phyloP scores from a whole-genome alignment of 805 yeast species.

The Nakazawaea populi region DNA sequence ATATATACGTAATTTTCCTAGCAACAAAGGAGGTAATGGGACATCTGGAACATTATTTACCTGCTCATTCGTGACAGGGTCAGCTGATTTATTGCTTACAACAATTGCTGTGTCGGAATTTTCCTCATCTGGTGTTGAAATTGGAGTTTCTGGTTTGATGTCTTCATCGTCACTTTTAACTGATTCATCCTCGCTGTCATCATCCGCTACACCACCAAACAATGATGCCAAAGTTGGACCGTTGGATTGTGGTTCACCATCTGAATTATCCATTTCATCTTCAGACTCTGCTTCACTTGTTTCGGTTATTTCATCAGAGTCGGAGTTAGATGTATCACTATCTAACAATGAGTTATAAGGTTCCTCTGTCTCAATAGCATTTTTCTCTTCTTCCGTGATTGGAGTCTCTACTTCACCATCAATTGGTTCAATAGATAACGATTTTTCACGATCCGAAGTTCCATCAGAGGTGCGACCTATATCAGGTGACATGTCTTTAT shows the following conservation, averaged over 20 bases:
- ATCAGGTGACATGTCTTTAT: constrained; percentile 31
- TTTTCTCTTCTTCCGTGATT: constrained; percentile 9
- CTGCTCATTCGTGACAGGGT: constrained; percentile 27
- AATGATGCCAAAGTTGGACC: constrained; percentile 28
- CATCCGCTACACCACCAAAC: constrained; percentile 23
- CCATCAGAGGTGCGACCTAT: too few species aligned
- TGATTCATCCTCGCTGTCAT: constrained; percentile 31
- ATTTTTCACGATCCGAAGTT: too few species aligned
- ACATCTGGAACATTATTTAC: constrained; percentile 56
- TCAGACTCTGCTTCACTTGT: constrained; percentile 9
- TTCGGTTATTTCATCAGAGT: constrained; percentile 13
- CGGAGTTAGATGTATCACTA: constrained; percentile 19
- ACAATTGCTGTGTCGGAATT: constrained; percentile 12
- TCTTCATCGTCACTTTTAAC: constrained; percentile 23
- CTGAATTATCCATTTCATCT: constrained; percentile 14
- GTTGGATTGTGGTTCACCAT: constrained; percentile 16
- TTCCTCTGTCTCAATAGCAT: constrained; percentile 7
- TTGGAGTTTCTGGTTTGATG: constrained; percentile 23
- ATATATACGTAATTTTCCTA: constrained; percentile 82
- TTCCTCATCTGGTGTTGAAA: constrained; percentile 29
- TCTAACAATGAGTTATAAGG: constrained; percentile 14
- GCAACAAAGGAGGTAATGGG: constrained; percentile 66
- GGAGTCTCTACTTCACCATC: constrained; percentile 1
- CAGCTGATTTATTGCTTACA: constrained; percentile 13
- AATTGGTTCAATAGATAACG: too few species aligned